phyloP scores from a whole-genome alignment of 805 yeast species.

The Yarrowia sp. region DNA sequence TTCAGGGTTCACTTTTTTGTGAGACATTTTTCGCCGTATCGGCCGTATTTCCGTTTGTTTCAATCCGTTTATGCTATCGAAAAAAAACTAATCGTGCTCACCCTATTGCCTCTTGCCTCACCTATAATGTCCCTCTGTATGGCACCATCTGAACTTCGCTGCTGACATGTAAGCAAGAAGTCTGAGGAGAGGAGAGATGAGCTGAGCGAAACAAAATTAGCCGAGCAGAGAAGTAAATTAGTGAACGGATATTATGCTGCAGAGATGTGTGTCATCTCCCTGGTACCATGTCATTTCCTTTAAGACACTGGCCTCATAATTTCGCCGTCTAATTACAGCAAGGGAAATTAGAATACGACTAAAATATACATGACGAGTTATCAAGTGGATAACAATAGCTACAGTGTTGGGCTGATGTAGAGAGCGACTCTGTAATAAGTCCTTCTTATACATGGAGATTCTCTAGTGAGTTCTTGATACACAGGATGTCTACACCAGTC shows the following conservation, averaged over 20 bases:
- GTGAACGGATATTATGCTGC: neutral
- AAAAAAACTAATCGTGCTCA: neutral
- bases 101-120: neutral
- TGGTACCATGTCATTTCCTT: neutral
- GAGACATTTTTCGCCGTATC: constrained; percentile 14
- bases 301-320: neutral
- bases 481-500: no score
- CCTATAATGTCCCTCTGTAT: neutral
- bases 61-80: neutral
- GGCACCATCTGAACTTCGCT: neutral
- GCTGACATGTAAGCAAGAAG: constrained; percentile 12
- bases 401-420: neutral
- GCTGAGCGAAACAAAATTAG: neutral
- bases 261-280: neutral
- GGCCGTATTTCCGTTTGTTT: constrained; percentile 20
- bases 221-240: neutral
- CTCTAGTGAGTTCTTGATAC: no score
- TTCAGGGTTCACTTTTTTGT: neutral
- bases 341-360: neutral
- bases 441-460: no score
- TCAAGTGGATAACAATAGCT: neutral
- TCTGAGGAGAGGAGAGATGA: neutral
- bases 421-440: no score
- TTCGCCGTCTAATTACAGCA: neutral
- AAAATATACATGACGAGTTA: neutral